Conservation (phyloP, 106 monocot genomes). For the Phalaenopsis aphrodite region DNA sequence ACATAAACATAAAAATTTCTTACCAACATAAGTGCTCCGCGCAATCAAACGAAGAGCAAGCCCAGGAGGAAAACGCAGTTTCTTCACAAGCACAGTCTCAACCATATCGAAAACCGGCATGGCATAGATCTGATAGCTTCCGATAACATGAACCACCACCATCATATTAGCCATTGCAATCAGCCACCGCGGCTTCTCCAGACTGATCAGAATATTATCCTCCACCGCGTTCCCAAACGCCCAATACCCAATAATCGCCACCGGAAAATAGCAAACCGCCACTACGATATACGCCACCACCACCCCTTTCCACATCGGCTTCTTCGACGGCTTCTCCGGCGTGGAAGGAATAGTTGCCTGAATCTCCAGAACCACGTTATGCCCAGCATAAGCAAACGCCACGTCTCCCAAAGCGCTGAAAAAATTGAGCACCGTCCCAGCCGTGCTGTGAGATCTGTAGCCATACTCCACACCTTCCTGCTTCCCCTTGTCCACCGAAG, state of each 20-base stretch:
- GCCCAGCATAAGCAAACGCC: slow-evolving; percentile 56
- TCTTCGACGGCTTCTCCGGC: slow-evolving; percentile 43
- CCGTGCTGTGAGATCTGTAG: slow-evolving; percentile 9
- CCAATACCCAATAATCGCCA: slow-evolving; percentile 48
- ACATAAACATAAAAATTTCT: background rate
- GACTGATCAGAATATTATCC: slow-evolving; percentile 39
- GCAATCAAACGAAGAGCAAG: slow-evolving; percentile 27
- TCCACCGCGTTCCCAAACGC: slow-evolving; percentile 37
- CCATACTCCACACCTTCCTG: slow-evolving; percentile 35
- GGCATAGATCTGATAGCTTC: slow-evolving; percentile 43
- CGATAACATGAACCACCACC: slow-evolving; percentile 54
- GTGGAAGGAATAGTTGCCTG: slow-evolving; percentile 54
- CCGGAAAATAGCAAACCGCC: slow-evolving; percentile 48
- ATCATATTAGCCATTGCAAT: slow-evolving; percentile 44
- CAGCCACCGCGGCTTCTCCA: slow-evolving; percentile 43
- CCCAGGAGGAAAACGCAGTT: slow-evolving; percentile 25
- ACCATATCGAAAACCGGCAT: slow-evolving; percentile 47
- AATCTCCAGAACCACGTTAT: slow-evolving; percentile 52
- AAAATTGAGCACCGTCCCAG: slow-evolving; percentile 33
- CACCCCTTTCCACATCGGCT: slow-evolving; percentile 51
- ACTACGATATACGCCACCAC: slow-evolving; percentile 35
- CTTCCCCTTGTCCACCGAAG: slow-evolving; percentile 37
- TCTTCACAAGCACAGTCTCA: slow-evolving; percentile 39
- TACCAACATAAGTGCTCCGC: slow-evolving; percentile 34
- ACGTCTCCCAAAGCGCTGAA: slow-evolving; percentile 41